Evolutionary conservation across 176 grass and related monocot species (phyloP).

Genomic region (Phyllostachys edulis): DNA sequence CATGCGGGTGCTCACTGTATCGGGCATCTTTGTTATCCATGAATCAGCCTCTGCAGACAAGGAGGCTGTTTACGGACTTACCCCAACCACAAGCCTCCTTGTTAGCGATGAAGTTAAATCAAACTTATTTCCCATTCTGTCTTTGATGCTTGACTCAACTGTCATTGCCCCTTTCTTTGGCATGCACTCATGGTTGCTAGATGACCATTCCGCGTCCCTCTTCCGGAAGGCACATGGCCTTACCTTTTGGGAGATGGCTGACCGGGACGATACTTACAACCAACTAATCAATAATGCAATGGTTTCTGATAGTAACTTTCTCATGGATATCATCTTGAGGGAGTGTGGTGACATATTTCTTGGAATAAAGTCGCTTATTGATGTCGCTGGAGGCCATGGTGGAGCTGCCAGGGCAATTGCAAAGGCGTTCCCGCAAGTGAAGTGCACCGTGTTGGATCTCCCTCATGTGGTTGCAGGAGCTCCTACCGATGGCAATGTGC

Average conservation of each 20-base stretch:
- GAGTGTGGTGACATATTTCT: slow-evolving; percentile 24
- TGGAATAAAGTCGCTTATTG: slow-evolving; percentile 40
- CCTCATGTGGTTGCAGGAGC: too few relatives aligned
- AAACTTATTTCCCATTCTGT: slow-evolving; percentile 2
- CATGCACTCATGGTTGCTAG: slow-evolving; percentile 36
- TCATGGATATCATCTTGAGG: slow-evolving; percentile 24
- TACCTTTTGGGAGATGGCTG: slow-evolving; percentile 28
- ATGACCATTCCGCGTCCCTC: background rate
- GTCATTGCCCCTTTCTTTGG: slow-evolving; percentile 19
- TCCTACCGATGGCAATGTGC: too few relatives aligned
- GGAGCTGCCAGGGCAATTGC: slow-evolving; percentile 28
- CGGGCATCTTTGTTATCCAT: too few relatives aligned
- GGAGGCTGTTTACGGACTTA: too few relatives aligned
- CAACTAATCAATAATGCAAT: slow-evolving; percentile 38
- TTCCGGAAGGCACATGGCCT: slow-evolving; percentile 16
- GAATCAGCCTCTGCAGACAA: too few relatives aligned
- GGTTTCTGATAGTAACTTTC: slow-evolving; percentile 34
- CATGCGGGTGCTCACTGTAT: too few relatives aligned
- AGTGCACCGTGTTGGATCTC: slow-evolving; percentile 37
- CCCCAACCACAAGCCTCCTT: background rate
- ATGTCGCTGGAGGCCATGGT: slow-evolving; percentile 46
- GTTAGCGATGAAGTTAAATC: background rate
- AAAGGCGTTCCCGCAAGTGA: slow-evolving; percentile 36
- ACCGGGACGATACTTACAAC: slow-evolving; percentile 5
- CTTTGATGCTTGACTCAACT: slow-evolving; percentile 19